Conservation (phyloP, 2,329 filamentous ascomycete species). For the Teratosphaeria nubilosa region DNA sequence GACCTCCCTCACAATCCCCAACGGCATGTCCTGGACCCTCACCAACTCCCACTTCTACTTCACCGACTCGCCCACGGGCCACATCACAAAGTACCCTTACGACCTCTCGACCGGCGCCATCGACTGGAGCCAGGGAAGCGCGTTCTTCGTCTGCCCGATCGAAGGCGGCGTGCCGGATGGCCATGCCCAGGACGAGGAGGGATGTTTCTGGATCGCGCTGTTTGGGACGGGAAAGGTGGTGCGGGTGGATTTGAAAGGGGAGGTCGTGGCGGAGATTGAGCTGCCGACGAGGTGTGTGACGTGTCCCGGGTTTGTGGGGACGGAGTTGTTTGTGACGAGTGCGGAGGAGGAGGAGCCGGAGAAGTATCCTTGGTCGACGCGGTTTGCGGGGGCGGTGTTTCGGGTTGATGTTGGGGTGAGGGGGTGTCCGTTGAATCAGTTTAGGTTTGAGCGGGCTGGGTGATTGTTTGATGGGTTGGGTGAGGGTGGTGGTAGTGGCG, state of each 20-base stretch:
- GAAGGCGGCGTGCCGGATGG: constrained; percentile 66
- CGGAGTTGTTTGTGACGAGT: constrained; percentile 67
- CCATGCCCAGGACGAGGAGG: constrained; percentile 71
- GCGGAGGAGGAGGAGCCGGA: constrained; percentile 60
- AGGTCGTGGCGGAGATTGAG: constrained; percentile 62
- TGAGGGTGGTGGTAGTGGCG: background rate
- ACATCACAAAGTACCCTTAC: constrained; percentile 69
- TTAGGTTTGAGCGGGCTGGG: constrained; percentile 23
- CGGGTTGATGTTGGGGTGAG: constrained; percentile 64
- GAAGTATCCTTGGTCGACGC: constrained; percentile 50
- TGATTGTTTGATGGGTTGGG: background rate
- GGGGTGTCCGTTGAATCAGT: constrained; percentile 55
- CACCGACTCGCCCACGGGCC: constrained; percentile 63
- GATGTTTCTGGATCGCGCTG: constrained; percentile 82
- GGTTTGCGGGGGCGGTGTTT: constrained; percentile 62
- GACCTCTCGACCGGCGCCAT: constrained; percentile 52
- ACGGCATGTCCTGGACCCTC: constrained; percentile 71
- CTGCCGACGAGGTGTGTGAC: constrained; percentile 72
- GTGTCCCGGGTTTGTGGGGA: constrained; percentile 69
- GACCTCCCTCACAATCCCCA: constrained; percentile 60
- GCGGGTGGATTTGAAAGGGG: constrained; percentile 59
- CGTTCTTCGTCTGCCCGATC: constrained; percentile 60
- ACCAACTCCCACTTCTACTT: constrained; percentile 69
- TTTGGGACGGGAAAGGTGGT: constrained; percentile 69
- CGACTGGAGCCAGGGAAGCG: constrained; percentile 54